phyloP scores from a whole-genome alignment of 495 filamentous ascomycete genomes.

The Penicillium bovifimosum region DNA sequence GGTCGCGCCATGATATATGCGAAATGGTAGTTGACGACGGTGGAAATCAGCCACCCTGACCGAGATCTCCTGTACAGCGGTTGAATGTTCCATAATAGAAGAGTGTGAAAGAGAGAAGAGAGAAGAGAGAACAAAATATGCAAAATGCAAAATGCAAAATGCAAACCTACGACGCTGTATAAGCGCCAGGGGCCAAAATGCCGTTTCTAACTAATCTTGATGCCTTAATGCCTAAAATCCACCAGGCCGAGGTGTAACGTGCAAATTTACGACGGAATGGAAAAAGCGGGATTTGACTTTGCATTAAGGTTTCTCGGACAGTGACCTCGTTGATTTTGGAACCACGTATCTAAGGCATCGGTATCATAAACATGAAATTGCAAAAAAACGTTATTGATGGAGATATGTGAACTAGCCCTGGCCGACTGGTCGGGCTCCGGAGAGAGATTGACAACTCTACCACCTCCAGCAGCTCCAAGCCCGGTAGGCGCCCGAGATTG shows the following conservation, averaged over 20 bases:
- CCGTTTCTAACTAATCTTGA: no score
- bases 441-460: constrained; percentile 49
- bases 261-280: no score
- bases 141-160: constrained; percentile 4
- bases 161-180: no score
- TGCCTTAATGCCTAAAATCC: no score
- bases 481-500: constrained; percentile 22
- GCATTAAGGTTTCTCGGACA: no score
- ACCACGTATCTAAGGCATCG: background rate
- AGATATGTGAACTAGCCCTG: background rate
- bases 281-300: no score
- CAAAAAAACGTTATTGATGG: background rate
- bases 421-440: constrained; percentile 49
- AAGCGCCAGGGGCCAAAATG: no score
- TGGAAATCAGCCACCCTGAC: constrained; percentile 48
- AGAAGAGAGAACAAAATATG: background rate
- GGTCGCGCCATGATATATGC: constrained; percentile 73
- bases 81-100: constrained; percentile 5
- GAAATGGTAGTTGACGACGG: constrained; percentile 55
- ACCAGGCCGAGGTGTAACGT: background rate
- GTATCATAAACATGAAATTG: constrained; percentile 1
- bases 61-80: constrained; percentile 13
- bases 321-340: no score
- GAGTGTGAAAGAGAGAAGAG: background rate
- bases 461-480: constrained; percentile 25